phyloP scores from a whole-genome alignment of 2,329 filamentous ascomycete species.

The Colletotrichum godetiae region DNA sequence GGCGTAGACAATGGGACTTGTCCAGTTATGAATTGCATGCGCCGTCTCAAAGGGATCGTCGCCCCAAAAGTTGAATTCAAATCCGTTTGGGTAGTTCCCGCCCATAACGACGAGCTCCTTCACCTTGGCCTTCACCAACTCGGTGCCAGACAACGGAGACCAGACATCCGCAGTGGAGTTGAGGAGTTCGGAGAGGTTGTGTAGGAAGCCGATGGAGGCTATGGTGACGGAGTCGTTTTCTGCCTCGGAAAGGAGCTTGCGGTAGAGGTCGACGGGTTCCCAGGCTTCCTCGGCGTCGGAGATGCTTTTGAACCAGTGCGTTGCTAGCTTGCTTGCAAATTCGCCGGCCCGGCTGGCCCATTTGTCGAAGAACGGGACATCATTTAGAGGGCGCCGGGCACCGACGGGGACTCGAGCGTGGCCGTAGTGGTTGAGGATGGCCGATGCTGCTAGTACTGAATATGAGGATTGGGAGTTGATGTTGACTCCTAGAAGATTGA shows the following conservation, averaged over 20 bases:
- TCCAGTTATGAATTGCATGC: slow-evolving; percentile 59
- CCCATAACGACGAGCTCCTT: slow-evolving; percentile 63
- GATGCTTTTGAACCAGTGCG: slow-evolving; percentile 51
- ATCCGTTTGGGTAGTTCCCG: slow-evolving; percentile 59
- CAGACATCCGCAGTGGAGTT: slow-evolving; percentile 54
- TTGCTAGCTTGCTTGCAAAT: slow-evolving; percentile 58
- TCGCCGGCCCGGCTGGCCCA: slow-evolving; percentile 52
- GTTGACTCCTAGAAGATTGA: slow-evolving; percentile 53
- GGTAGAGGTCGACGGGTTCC: slow-evolving; percentile 58
- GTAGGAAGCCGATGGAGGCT: slow-evolving; percentile 57
- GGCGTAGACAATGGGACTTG: slow-evolving; percentile 51
- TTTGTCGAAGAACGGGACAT: slow-evolving; percentile 57
- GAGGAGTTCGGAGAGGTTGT: slow-evolving; percentile 59
- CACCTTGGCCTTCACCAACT: slow-evolving; percentile 57
- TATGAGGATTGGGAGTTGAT: slow-evolving; percentile 54
- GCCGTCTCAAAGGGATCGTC: slow-evolving; percentile 48
- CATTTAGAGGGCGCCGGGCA: slow-evolving; percentile 50
- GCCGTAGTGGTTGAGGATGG: slow-evolving; percentile 54
- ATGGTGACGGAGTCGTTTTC: slow-evolving; percentile 56
- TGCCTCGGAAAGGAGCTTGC: slow-evolving; percentile 52
- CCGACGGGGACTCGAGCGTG: slow-evolving; percentile 50
- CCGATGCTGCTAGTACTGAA: slow-evolving; percentile 52
- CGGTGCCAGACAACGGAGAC: slow-evolving; percentile 51
- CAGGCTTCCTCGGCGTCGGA: slow-evolving; percentile 50
- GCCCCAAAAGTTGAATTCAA: slow-evolving; percentile 61